Evolutionary conservation across 2,329 filamentous ascomycete genomes (phyloP), one percentile per base, ranked within the genome.

Genomic region (Trichoderma koningii): DNA sequence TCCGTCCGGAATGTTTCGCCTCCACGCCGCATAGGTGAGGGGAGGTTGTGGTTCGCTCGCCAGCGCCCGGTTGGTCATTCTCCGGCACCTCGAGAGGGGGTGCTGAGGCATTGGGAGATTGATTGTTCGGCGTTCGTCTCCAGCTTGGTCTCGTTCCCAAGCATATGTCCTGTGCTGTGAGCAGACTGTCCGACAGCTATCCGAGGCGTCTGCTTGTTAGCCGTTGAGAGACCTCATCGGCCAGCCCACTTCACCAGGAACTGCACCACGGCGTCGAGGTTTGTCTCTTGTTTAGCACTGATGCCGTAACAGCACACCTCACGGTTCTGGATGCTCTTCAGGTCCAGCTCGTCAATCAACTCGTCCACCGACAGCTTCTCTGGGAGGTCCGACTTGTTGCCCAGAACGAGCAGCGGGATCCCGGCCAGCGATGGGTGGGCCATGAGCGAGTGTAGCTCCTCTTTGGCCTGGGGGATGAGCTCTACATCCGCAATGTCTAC

Each of bases 241-340:
- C 84, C 92, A 68, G 93, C 89, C 76, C 91, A 90, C 71, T 93
- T 94, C 77, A 99, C 94, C 76, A 99, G 83, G 91, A 95, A 99
- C 76, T 97, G 91, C 72, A 99, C 83, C 60, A 99, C 95, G 7
- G 94, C 95, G 75, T 99, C 94, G 69, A 99, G 87, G 79, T 99
- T 99, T 65, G 94, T 99, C 80, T 99, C 95, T 77, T 98, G 94
- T 79, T 98, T 98, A 67, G 94, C 95, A 76, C 93, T 97, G 80
- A 99, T 97, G 68, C 94, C 94, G 78, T 99, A 99, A 80, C 95
- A 98, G 80, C 92, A 97, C 71, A 99, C 94, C 78, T 99, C 95
- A 63, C 95, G 91, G 73, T 92, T 89, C 66, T 89, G 90, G 76
- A 99, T 93, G 71, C 87, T 87, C 77, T 95, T 96, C 65, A 99